Evolutionary conservation across 305 asterid genomes (phyloP).

Genomic region (Fraxinus greggii): DNA sequence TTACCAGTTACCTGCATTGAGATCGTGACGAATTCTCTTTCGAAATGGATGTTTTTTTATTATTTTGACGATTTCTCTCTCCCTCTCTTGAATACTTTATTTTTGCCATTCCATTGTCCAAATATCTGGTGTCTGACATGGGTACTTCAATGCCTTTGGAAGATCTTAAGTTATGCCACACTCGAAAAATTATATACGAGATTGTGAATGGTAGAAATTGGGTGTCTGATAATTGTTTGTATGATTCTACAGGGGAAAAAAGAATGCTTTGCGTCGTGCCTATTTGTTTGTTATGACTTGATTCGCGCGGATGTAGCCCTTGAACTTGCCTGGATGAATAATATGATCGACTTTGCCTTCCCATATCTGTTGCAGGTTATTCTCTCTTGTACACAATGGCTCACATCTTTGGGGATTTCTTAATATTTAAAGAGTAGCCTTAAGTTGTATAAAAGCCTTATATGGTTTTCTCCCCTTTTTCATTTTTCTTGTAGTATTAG

Average conservation of each 20-base stretch:
- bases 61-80: not conserved
- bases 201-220: constrained; percentile 8
- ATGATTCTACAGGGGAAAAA: constrained; percentile 80
- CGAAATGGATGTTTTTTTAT: not conserved
- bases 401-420: not conserved
- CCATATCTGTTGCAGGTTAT: constrained; percentile 93
- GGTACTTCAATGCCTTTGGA: constrained; percentile 6
- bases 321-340: constrained; percentile 97
- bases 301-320: constrained; percentile 92
- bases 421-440: not conserved
- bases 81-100: not conserved
- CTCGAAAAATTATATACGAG: not conserved
- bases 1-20: not conserved
- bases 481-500: not conserved
- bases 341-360: constrained; percentile 95
- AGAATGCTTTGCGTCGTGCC: constrained; percentile 98
- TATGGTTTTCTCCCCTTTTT: not conserved
- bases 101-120: constrained; percentile 5
- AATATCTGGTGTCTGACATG: constrained; percentile 11
- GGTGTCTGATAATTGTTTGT: constrained; percentile 17
- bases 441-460: not conserved
- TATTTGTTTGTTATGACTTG: constrained; percentile 92
- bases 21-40: not conserved
- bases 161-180: not conserved
- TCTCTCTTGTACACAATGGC: constrained; percentile 12